Percentiles rank a stretch among this genome's conserved stretches.
Evolutionary conservation across 2,329 filamentous ascomycete genomes (phyloP).

Genomic region (Blumeria hordei): DNA sequence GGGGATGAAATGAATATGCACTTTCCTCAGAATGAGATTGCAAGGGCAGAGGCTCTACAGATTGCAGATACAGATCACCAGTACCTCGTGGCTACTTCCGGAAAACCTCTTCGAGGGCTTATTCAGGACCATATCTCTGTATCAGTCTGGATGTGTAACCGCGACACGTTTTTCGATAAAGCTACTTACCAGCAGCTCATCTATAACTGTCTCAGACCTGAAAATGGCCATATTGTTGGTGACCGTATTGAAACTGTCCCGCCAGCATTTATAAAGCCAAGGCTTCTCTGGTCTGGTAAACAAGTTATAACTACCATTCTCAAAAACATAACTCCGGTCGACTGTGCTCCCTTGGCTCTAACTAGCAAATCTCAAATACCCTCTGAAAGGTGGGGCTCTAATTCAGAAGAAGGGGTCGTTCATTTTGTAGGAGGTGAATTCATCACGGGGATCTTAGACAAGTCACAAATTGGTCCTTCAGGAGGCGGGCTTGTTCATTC

Average conservation of each 20-base stretch:
- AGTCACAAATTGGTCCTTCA: constrained; percentile 76
- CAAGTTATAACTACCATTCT: constrained; percentile 83
- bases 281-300: constrained; percentile 78
- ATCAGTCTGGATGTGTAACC: constrained; percentile 69
- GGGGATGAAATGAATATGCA: constrained; percentile 99
- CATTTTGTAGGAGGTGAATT: constrained; percentile 72
- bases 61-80: constrained; percentile 95
- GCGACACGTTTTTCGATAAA: constrained; percentile 72
- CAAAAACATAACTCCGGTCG: constrained; percentile 65
- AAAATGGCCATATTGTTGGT: constrained; percentile 65
- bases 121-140: constrained; percentile 98
- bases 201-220: constrained; percentile 71
- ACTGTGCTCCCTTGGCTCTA: constrained; percentile 56
- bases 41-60: constrained; percentile 73
- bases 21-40: constrained; percentile 91
- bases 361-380: constrained; percentile 57
- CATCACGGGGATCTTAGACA: constrained; percentile 78
- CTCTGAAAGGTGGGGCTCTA: constrained; percentile 51
- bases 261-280: constrained; percentile 63
- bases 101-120: constrained; percentile 78
- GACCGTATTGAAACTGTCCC: constrained; percentile 61
- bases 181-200: constrained; percentile 85
- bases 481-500: constrained; percentile 75
- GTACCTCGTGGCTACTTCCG: constrained; percentile 80
- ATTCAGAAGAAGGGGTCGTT: constrained; percentile 58